These are phyloP conservation scores for Pascua guehoae DNA, from an alignment of 1,284 basidiomycete genomes.

Conservation along the genomic window DNA sequence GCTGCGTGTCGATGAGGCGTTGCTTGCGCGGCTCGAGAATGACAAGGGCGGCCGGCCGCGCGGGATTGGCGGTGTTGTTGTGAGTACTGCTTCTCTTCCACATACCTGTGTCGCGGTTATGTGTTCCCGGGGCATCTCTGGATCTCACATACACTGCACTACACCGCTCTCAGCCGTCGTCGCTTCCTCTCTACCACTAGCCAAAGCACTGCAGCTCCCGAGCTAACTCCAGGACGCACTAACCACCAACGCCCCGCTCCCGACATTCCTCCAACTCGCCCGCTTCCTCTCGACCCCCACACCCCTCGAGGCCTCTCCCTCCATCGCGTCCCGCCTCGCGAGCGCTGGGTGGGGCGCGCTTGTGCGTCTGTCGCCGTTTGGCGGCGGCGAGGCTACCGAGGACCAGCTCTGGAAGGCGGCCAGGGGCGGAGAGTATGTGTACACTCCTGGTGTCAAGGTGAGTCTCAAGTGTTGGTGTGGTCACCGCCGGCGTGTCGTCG, in stretches of 20 bases:
- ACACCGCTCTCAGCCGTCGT: too few relatives aligned
- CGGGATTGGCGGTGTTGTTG: constrained; percentile 73
- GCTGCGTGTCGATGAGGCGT: constrained; percentile 59
- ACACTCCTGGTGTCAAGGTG: constrained; percentile 53
- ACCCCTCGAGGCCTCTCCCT: constrained; percentile 67
- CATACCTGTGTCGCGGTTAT: neutral
- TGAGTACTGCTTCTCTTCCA: constrained; percentile 55
- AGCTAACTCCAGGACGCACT: constrained; percentile 27
- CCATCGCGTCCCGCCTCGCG: constrained; percentile 66
- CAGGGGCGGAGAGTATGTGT: constrained; percentile 68
- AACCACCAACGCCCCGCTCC: constrained; percentile 46
- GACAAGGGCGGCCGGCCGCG: constrained; percentile 59
- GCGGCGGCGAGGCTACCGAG: constrained; percentile 53
- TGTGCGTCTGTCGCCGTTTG: constrained; percentile 53
- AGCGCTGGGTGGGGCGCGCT: constrained; percentile 79
- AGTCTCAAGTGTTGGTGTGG: neutral
- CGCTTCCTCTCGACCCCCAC: constrained; percentile 60
- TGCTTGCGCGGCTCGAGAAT: constrained; percentile 60
- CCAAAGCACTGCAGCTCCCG: neutral
- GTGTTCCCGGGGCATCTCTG: too few relatives aligned
- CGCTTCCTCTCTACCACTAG: too few relatives aligned
- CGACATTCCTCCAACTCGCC: constrained; percentile 11
- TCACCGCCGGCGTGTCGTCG: too few relatives aligned
- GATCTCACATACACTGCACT: too few relatives aligned
- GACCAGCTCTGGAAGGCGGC: constrained; percentile 62